Conservation (phyloP, 345 rosid genomes). For the Syzygium oleosum region DNA sequence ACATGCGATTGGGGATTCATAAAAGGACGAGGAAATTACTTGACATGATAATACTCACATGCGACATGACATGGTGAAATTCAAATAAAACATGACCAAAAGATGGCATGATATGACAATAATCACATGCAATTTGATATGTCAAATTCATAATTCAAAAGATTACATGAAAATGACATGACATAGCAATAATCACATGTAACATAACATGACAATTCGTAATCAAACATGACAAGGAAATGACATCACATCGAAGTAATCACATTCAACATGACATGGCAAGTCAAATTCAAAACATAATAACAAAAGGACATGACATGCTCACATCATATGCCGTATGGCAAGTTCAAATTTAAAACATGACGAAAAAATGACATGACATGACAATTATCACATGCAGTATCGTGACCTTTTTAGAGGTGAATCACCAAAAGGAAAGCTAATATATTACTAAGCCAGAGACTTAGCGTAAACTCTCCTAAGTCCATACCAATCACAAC, state of each 20-base stretch:
- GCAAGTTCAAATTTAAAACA: background rate
- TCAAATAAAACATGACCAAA: background rate
- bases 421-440: too few relatives aligned
- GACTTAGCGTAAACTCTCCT: too few relatives aligned
- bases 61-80: background rate
- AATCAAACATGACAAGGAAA: background rate
- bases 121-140: background rate
- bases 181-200: background rate
- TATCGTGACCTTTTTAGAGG: too few relatives aligned
- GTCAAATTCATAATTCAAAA: background rate
- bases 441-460: too few relatives aligned
- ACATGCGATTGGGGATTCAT: background rate
- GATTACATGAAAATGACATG: background rate
- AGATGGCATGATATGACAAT: background rate
- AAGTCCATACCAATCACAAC: too few relatives aligned
- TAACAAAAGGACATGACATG: background rate
- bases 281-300: background rate
- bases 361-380: background rate
- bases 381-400: background rate
- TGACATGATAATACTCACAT: background rate
- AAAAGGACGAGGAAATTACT: background rate
- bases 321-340: background rate
- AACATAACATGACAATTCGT: background rate
- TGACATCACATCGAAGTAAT: background rate
- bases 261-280: background rate